Conservation (phyloP, 106 monocot genomes). For the Dendrobium huoshanense region DNA sequence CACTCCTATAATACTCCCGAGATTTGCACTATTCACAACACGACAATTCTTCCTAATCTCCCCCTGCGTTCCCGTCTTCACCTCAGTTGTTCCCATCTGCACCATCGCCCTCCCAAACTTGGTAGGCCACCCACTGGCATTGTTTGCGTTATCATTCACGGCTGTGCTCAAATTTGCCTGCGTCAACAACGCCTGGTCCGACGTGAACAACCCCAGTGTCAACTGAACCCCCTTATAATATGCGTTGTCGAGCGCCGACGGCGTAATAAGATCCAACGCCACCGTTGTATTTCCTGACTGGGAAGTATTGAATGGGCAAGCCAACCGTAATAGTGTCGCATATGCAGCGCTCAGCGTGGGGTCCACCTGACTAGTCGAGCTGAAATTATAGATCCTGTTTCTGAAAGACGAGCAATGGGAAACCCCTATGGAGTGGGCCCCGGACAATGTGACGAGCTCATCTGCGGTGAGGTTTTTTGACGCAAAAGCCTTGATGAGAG, state of each 20-base stretch:
- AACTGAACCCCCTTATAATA: slow-evolving; percentile 21
- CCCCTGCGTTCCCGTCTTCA: slow-evolving; percentile 51
- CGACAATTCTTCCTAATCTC: slow-evolving; percentile 57
- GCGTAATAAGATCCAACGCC: not conserved
- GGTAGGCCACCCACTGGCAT: not conserved
- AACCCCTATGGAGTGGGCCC: slow-evolving; percentile 40
- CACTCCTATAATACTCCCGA: no score
- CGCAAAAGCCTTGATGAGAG: slow-evolving; percentile 23
- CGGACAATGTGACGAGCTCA: slow-evolving; percentile 43
- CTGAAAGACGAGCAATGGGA: slow-evolving; percentile 42
- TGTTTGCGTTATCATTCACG: slow-evolving; percentile 3
- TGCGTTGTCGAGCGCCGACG: slow-evolving; percentile 7
- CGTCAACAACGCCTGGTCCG: slow-evolving; percentile 11
- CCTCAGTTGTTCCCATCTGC: slow-evolving; percentile 55
- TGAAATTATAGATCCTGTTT: slow-evolving; percentile 33
- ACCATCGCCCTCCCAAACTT: slow-evolving; percentile 55
- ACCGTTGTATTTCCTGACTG: slow-evolving; percentile 1
- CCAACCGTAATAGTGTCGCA: slow-evolving; percentile 9
- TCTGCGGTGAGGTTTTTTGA: slow-evolving; percentile 25
- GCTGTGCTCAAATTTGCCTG: not conserved
- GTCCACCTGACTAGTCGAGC: slow-evolving; percentile 3
- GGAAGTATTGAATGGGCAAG: not conserved
- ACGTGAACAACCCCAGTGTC: slow-evolving; percentile 6
- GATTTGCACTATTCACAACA: slow-evolving; percentile 25
- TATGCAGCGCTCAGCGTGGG: slow-evolving; percentile 9